Base-by-base conservation (phyloP, 495 filamentous ascomycete species). In the Tricharina praecox region DNA sequence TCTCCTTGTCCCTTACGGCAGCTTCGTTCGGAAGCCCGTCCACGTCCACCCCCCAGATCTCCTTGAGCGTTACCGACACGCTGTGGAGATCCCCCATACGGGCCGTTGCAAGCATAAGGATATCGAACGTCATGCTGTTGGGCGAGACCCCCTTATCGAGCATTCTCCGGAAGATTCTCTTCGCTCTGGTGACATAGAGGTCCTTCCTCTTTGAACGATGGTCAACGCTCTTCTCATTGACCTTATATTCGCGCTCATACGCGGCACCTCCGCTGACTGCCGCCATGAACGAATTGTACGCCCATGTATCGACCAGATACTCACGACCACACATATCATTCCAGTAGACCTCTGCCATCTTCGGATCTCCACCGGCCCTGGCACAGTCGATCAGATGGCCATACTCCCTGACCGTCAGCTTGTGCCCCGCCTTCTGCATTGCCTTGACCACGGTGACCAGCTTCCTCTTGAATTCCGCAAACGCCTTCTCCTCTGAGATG, bases 31-130 rank as follows among this genome's bases (percentile, higher is more conserved):
- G 25, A 8, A 76, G 38, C 2, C 58, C 55, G 38, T 69, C 56
- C 3, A 77, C 63, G 51, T 81, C 68, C 19, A 82, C 56, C 23
- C 70, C 68, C 77, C 78, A 83, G 3, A 70, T 65, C 3, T 65
- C 64, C 28, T 62, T 61, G 24, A 83, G 58, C 20, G 76, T 62
- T 1, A 63, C 54, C 28, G 63, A 63, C n/a, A 79, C 61, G 0
- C 63, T 66, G 7, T 40, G 16, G 1, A 68, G 20, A 53, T 75
- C 64, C 2, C 74, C 77, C 40, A 78, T 73, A 7, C 76, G 66
- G 5, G 64, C 67, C n/a, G 68, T 56, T 2, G 73, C 73, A 23
- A 73, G 61, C 20, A 82, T 67, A 16, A 82, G 26, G 28, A 70
- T 66, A 50, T 69, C 64, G 48, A 74, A 79, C 8, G 71, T 75